Percentiles rank a stretch among this genome's conserved stretches.
These are phyloP conservation scores for Diaporthe australafricana DNA, from an alignment of 2,329 filamentous ascomycete species.

Conservation along the genomic window DNA sequence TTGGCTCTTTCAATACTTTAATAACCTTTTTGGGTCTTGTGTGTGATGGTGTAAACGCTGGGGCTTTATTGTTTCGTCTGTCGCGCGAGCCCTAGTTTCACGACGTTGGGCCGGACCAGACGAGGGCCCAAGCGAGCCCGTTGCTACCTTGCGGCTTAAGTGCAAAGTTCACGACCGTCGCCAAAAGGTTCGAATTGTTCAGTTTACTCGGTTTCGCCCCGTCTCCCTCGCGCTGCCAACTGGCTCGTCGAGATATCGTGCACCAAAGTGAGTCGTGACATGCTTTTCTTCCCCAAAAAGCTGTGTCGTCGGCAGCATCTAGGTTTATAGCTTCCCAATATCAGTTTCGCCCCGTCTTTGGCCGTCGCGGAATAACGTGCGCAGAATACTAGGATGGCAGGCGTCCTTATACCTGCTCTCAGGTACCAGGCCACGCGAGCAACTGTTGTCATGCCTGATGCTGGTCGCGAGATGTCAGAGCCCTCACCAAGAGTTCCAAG, in stretches of 20 bases:
- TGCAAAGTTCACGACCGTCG: neutral
- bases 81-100: constrained; percentile 13
- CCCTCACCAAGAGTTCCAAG: constrained; percentile 3
- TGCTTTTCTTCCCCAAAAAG: neutral
- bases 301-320: neutral
- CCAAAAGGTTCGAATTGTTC: neutral
- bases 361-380: neutral
- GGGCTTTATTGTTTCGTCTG: constrained; percentile 28
- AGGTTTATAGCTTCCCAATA: neutral
- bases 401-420: neutral
- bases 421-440: neutral
- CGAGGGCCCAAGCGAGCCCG: neutral
- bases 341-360: constrained; percentile 2
- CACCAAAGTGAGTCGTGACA: neutral
- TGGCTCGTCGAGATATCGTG: neutral
- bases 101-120: neutral
- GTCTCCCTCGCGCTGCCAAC: constrained; percentile 1
- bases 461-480: neutral
- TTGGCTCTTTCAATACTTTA: neutral
- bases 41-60: neutral
- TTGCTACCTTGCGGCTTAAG: neutral
- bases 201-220: constrained; percentile 23
- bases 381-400: neutral
- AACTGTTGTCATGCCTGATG: neutral
- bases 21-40: neutral